A percentile compares a stretch with the other conserved stretches of the same genome.
Evolutionary conservation across 78 protist species (phyloP).

Genomic region (Dictyostelium brefeldianum): DNA sequence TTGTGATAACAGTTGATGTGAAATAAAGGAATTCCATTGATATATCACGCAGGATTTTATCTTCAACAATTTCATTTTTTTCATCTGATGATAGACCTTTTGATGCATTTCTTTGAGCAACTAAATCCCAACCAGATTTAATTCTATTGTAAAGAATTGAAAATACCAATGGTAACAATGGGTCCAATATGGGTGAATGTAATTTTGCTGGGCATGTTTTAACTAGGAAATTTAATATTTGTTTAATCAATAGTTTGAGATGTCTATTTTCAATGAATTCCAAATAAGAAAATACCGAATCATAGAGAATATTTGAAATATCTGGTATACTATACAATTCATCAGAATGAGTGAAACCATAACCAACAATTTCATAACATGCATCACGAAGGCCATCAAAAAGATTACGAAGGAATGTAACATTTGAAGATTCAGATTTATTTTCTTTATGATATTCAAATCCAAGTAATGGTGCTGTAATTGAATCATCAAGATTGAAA

Average conservation of each 20-base stretch:
- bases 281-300: constrained; percentile 59
- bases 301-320: constrained; percentile 10
- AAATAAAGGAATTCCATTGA: constrained; percentile 19
- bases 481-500: constrained; percentile 35
- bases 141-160: constrained; percentile 16
- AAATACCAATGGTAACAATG: constrained; percentile 36
- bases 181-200: not conserved
- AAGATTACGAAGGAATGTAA: constrained; percentile 47
- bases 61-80: constrained; percentile 49
- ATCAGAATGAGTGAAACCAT: constrained; percentile 65
- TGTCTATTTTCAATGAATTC: constrained; percentile 71
- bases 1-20: not conserved
- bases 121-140: constrained; percentile 52
- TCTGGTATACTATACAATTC: constrained; percentile 39
- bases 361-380: constrained; percentile 64
- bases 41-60: constrained; percentile 55
- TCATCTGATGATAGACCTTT: constrained; percentile 22
- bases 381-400: constrained; percentile 45
- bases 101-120: constrained; percentile 23
- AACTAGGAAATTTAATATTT: not conserved
- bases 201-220: constrained; percentile 34
- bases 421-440: constrained; percentile 36
- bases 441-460: constrained; percentile 50
- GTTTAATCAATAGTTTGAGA: constrained; percentile 27
- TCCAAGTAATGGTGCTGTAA: constrained; percentile 67